A percentile compares a stretch with the other conserved stretches of the same genome.
Conservation (phyloP, 805 yeast genomes). For the Candida hungchunana region DNA sequence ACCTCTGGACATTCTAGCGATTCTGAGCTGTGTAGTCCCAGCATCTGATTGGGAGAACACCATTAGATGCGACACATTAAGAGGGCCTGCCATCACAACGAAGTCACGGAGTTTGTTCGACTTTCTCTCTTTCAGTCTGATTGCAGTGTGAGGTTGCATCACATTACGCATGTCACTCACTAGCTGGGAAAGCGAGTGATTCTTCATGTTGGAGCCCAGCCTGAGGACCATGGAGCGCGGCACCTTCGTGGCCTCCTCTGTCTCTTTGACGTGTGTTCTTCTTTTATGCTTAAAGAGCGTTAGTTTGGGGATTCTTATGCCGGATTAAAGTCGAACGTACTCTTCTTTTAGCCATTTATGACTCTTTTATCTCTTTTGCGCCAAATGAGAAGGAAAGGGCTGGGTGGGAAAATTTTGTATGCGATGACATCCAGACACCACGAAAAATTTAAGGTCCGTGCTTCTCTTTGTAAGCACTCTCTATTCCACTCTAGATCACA, state of each 20-base stretch:
- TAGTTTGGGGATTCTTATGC: too few relatives aligned
- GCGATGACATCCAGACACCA: conserved; percentile 29
- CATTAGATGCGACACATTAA: conserved; percentile 86
- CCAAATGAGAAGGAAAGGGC: not conserved
- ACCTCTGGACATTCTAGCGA: conserved; percentile 88
- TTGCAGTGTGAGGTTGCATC: conserved; percentile 97
- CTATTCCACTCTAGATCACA: too few relatives aligned
- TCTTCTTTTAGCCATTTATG: conserved; percentile 50
- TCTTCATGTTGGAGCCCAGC: conserved; percentile 70
- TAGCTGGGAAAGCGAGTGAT: conserved; percentile 77
- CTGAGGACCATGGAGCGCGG: conserved; percentile 95
- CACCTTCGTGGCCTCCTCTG: conserved; percentile 64
- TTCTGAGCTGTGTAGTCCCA: conserved; percentile 77
- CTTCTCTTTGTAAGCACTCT: too few relatives aligned
- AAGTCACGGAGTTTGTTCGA: conserved; percentile 86
- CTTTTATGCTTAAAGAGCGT: conserved; percentile 57
- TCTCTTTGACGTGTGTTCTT: conserved; percentile 77
- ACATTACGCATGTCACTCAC: conserved; percentile 83
- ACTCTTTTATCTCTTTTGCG: not conserved
- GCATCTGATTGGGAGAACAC: conserved; percentile 79
- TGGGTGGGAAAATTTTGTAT: conserved; percentile 10
- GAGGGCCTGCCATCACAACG: conserved; percentile 97
- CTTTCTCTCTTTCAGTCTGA: conserved; percentile 80
- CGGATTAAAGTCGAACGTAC: conserved; percentile 26
- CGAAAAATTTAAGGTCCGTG: conserved; percentile 5